Evolutionary conservation across 352 stramenopile species (phyloP).

Genomic region (Phytophthora citricola): DNA sequence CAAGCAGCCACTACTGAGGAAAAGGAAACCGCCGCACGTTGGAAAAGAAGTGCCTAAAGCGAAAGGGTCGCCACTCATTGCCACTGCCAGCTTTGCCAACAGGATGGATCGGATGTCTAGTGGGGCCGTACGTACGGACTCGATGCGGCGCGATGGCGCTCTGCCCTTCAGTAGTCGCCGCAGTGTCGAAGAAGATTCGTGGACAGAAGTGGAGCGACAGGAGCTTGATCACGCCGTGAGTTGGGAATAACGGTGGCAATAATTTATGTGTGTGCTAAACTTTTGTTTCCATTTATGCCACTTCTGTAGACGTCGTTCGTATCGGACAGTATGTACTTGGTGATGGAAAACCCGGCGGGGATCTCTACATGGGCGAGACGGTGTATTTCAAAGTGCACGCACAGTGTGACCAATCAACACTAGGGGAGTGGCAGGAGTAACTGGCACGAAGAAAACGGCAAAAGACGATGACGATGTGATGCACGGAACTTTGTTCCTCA

Average conservation of each 20-base stretch:
- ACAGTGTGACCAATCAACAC: slow-evolving; percentile 65
- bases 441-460: slow-evolving; percentile 25
- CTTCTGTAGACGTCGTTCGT: slow-evolving; percentile 70
- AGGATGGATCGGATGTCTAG: slow-evolving; percentile 27
- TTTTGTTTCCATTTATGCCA: neutral
- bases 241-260: slow-evolving; percentile 7
- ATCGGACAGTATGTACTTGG: slow-evolving; percentile 83
- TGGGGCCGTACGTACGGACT: neutral
- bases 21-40: slow-evolving; percentile 10
- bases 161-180: slow-evolving; percentile 23
- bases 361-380: slow-evolving; percentile 65
- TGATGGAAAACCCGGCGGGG: slow-evolving; percentile 69
- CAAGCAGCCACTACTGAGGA: slow-evolving; percentile 4
- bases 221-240: slow-evolving; percentile 81
- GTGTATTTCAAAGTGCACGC: slow-evolving; percentile 82
- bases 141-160: slow-evolving; percentile 10
- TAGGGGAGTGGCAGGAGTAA: slow-evolving; percentile 40
- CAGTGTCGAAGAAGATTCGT: slow-evolving; percentile 80
- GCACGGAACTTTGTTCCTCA: slow-evolving; percentile 81
- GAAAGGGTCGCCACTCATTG: slow-evolving; percentile 4
- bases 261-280: slow-evolving; percentile 8
- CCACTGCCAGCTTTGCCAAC: neutral
- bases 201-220: slow-evolving; percentile 82
- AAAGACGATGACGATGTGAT: slow-evolving; percentile 31
- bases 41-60: slow-evolving; percentile 1